Conservation (phyloP, 164 flowering plant species). For the Kingdonia uniflora region DNA sequence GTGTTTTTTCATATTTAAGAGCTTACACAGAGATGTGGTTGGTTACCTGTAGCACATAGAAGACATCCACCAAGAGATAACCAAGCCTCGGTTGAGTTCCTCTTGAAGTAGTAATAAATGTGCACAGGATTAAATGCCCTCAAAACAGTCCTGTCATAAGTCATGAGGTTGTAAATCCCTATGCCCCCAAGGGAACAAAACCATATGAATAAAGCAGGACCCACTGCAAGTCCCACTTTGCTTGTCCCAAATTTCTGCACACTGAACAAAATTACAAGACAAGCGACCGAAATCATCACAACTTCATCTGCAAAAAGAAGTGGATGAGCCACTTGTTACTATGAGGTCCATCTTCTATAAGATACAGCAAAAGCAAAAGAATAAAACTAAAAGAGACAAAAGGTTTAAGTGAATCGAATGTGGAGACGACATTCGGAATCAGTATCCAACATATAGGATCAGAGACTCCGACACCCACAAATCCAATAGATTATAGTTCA, state of each 20-base stretch:
- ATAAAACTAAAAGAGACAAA: no score
- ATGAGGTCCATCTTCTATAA: not conserved
- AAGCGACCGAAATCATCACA: slow-evolving; percentile 87
- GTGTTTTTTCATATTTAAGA: no score
- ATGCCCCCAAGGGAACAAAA: slow-evolving; percentile 89
- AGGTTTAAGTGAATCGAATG: no score
- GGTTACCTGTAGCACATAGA: slow-evolving; percentile 91
- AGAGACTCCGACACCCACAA: no score
- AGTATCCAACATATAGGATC: no score
- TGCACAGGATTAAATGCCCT: slow-evolving; percentile 89
- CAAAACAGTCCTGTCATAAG: slow-evolving; percentile 66
- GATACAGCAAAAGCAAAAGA: no score
- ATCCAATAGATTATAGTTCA: no score
- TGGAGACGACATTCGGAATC: no score
- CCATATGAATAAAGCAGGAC: slow-evolving; percentile 95
- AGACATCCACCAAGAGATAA: slow-evolving; percentile 91
- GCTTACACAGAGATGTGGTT: no score
- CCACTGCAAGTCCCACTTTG: slow-evolving; percentile 91
- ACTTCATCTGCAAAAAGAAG: slow-evolving; percentile 65
- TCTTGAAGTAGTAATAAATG: slow-evolving; percentile 82
- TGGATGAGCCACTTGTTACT: slow-evolving; percentile 2
- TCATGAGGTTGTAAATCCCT: slow-evolving; percentile 85
- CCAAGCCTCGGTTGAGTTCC: slow-evolving; percentile 89
- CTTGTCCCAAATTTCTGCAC: slow-evolving; percentile 94
- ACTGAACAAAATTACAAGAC: slow-evolving; percentile 81